A percentile compares a stretch with the other conserved stretches of the same genome.
Evolutionary conservation across 2,329 filamentous ascomycete species (phyloP).

Genomic region (Cladophialophora carrionii): DNA sequence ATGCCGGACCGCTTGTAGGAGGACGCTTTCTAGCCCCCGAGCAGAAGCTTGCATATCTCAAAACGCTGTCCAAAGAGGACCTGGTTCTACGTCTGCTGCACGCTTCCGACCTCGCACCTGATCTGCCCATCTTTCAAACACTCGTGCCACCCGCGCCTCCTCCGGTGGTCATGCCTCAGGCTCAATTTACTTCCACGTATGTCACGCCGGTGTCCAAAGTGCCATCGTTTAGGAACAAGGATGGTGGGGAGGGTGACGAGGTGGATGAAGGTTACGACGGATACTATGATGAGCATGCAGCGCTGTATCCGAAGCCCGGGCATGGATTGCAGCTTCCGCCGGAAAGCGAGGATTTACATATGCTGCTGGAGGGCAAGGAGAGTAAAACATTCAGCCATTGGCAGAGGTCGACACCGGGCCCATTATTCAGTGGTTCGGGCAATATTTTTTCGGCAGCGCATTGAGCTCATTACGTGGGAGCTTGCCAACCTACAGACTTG

Average conservation of each 20-base stretch:
- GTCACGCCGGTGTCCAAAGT: conserved; percentile 30
- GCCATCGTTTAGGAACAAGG: conserved; percentile 12
- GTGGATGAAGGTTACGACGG: conserved; percentile 48
- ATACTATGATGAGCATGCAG: conserved; percentile 60
- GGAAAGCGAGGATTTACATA: conserved; percentile 63
- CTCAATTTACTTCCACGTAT: conserved; percentile 36
- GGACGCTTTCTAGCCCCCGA: conserved; percentile 27
- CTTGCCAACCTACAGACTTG: neutral
- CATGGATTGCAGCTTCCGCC: conserved; percentile 60
- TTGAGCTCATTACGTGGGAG: neutral
- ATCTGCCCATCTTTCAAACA: conserved; percentile 37
- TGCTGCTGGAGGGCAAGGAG: conserved; percentile 63
- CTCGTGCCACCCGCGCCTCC: conserved; percentile 24
- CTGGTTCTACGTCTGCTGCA: conserved; percentile 36
- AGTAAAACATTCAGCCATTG: conserved; percentile 61
- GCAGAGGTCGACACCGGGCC: conserved; percentile 30
- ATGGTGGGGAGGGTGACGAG: conserved; percentile 29
- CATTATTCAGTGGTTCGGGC: conserved; percentile 29
- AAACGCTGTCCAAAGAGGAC: conserved; percentile 35
- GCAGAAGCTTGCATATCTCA: conserved; percentile 35
- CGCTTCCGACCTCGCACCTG: conserved; percentile 36
- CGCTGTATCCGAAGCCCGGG: conserved; percentile 66
- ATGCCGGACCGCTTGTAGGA: conserved; percentile 31
- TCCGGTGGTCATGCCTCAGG: conserved; percentile 20
- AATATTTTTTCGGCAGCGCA: conserved; percentile 19